phyloP scores from a whole-genome alignment of 208 protist species.

The Paratrypanosoma confusum region DNA sequence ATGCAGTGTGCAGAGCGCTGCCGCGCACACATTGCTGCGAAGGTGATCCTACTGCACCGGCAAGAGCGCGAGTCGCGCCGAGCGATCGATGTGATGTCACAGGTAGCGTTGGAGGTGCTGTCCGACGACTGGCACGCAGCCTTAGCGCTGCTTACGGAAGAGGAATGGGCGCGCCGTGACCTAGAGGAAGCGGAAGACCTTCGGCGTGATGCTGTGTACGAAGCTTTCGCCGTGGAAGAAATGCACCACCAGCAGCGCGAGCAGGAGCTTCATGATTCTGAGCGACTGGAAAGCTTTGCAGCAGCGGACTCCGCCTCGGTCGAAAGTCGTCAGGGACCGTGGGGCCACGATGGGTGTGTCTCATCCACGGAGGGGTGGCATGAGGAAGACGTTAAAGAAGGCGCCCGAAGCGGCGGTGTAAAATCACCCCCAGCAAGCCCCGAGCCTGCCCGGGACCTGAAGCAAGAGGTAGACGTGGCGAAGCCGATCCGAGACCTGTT shows the following conservation, averaged over 20 bases:
- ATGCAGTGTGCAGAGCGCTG: too few relatives aligned
- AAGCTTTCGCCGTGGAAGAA: conserved; percentile 13
- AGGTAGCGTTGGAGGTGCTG: conserved; percentile 1
- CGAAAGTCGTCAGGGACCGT: too few relatives aligned
- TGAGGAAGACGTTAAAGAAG: too few relatives aligned
- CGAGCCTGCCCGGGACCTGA: too few relatives aligned
- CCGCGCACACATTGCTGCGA: conserved; percentile 7
- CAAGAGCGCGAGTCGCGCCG: conserved; percentile 32
- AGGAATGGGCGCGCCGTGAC: background rate
- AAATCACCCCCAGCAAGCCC: too few relatives aligned
- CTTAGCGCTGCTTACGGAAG: background rate
- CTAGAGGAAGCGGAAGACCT: conserved; percentile 9
- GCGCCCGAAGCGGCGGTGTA: too few relatives aligned
- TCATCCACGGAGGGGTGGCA: too few relatives aligned
- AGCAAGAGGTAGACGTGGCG: too few relatives aligned
- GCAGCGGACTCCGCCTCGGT: too few relatives aligned
- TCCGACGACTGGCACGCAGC: background rate
- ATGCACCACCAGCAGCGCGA: conserved; percentile 9
- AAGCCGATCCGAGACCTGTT: too few relatives aligned
- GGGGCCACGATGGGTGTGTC: too few relatives aligned
- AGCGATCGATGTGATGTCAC: conserved; percentile 22
- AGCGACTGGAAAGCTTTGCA: too few relatives aligned
- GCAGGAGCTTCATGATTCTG: conserved; percentile 9
- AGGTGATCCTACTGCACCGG: conserved; percentile 15
- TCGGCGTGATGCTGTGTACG: conserved; percentile 12